These are phyloP conservation scores for Lipomyces sp. DNA, from an alignment of 805 yeast species.

Conservation along the genomic window DNA sequence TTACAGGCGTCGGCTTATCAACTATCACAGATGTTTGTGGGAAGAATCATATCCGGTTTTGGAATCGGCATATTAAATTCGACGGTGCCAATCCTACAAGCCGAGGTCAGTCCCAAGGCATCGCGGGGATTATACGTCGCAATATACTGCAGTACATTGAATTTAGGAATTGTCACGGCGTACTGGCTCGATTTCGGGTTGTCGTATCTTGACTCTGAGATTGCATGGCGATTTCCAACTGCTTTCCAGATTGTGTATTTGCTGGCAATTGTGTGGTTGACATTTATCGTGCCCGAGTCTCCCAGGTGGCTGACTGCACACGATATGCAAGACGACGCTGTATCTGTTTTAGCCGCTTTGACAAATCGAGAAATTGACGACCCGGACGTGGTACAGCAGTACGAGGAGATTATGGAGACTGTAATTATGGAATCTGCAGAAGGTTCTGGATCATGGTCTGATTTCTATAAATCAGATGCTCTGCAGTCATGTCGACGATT, in stretches of 20 bases:
- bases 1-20: constrained; percentile 60
- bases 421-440: constrained; percentile 3
- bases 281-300: constrained; percentile 61
- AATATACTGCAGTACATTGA: constrained; percentile 72
- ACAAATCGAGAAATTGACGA: constrained; percentile 2
- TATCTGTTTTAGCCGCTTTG: constrained; percentile 3
- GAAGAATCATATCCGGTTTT: constrained; percentile 72
- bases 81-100: constrained; percentile 82
- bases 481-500: constrained; percentile 17
- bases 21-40: constrained; percentile 74
- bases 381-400: constrained; percentile 1
- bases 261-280: constrained; percentile 57
- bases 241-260: constrained; percentile 71
- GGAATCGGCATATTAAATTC: constrained; percentile 80
- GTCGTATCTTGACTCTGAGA: constrained; percentile 53
- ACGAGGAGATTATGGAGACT: constrained; percentile 6
- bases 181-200: constrained; percentile 64
- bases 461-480: constrained; percentile 9
- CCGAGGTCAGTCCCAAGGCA: constrained; percentile 71
- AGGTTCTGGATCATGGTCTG: constrained; percentile 14
- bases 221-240: constrained; percentile 79
- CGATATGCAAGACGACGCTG: constrained; percentile 18
- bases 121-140: constrained; percentile 70
- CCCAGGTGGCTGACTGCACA: constrained; percentile 23
- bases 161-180: constrained; percentile 67